Percentiles rank a stretch among this genome's conserved stretches.
Evolutionary conservation across 2,329 filamentous ascomycete species (phyloP).

Genomic region (Gnomoniopsis sp.): DNA sequence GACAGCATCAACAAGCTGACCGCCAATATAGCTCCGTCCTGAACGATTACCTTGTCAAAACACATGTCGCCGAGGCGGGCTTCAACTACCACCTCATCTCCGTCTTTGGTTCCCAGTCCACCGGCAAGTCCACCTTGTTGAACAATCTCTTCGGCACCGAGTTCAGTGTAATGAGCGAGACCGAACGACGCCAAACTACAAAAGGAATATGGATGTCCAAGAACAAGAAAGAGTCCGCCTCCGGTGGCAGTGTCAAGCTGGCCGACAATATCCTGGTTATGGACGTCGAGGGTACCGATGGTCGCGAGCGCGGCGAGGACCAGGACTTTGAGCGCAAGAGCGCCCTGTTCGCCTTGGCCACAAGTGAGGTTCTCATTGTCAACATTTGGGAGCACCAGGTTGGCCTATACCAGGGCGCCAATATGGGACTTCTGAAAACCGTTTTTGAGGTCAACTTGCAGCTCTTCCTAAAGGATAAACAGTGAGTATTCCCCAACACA

Average conservation of each 20-base stretch:
- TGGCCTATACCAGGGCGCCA: conserved; percentile 94
- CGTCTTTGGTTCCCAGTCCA: conserved; percentile 97
- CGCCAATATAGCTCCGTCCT: conserved; percentile 60
- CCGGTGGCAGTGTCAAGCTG: conserved; percentile 58
- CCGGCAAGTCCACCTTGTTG: conserved; percentile 93
- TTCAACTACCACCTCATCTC: conserved; percentile 99
- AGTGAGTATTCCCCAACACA: conserved; percentile 50
- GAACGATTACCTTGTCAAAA: conserved; percentile 75
- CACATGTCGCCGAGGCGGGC: conserved; percentile 79
- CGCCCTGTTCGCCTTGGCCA: conserved; percentile 92
- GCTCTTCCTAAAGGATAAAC: conserved; percentile 91
- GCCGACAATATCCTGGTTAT: conserved; percentile 98
- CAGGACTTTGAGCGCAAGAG: conserved; percentile 99
- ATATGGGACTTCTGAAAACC: conserved; percentile 97
- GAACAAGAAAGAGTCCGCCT: conserved; percentile 67
- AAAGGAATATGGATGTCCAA: conserved; percentile 99
- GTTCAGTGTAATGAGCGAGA: conserved; percentile 97
- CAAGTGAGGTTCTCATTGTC: conserved; percentile 95
- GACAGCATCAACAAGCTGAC: conserved; percentile 17
- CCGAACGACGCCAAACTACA: conserved; percentile 90
- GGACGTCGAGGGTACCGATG: conserved; percentile 98
- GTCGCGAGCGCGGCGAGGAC: conserved; percentile 92
- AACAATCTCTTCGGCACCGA: conserved; percentile 94
- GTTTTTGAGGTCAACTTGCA: conserved; percentile 99
- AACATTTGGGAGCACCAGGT: conserved; percentile 99